Percentiles rank a stretch among this genome's conserved stretches.
phyloP scores from a whole-genome alignment of 1,284 basidiomycete species.

The Afroboletus lepidellus region DNA sequence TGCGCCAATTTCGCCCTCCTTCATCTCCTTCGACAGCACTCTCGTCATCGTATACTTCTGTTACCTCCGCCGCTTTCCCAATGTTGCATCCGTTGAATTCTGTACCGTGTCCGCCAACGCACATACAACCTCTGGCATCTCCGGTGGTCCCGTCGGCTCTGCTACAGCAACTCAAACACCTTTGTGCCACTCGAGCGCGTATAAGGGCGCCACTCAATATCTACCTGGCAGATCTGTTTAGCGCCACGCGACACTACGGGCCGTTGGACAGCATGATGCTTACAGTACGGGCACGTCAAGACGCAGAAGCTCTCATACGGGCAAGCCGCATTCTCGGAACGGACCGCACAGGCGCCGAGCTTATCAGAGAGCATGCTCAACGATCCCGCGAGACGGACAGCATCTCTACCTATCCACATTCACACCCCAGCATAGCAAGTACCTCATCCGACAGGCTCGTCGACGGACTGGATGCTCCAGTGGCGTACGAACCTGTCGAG shows the following conservation, averaged over 20 bases:
- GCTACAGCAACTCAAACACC: constrained; percentile 38
- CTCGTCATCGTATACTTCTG: constrained; percentile 27
- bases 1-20: constrained; percentile 37
- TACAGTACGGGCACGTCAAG: constrained; percentile 54
- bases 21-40: constrained; percentile 22
- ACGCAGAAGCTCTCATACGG: constrained; percentile 59
- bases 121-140: constrained; percentile 15
- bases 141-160: constrained; percentile 40
- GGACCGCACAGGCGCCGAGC: constrained; percentile 52
- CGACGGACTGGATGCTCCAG: constrained; percentile 16
- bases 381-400: constrained; percentile 23
- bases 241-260: constrained; percentile 68
- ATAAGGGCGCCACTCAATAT: constrained; percentile 52
- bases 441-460: constrained; percentile 29
- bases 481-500: constrained; percentile 5
- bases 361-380: constrained; percentile 36
- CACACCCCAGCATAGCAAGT: constrained; percentile 17
- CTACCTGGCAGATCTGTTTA: constrained; percentile 70
- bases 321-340: constrained; percentile 63
- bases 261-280: constrained; percentile 68
- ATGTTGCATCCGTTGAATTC: constrained; percentile 12
- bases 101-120: constrained; percentile 20
- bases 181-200: constrained; percentile 36
- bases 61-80: constrained; percentile 27
- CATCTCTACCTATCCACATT: constrained; percentile 19